Base-by-base conservation (phyloP, 2,329 filamentous ascomycete species). In the Fusarium sarcochroum region DNA sequence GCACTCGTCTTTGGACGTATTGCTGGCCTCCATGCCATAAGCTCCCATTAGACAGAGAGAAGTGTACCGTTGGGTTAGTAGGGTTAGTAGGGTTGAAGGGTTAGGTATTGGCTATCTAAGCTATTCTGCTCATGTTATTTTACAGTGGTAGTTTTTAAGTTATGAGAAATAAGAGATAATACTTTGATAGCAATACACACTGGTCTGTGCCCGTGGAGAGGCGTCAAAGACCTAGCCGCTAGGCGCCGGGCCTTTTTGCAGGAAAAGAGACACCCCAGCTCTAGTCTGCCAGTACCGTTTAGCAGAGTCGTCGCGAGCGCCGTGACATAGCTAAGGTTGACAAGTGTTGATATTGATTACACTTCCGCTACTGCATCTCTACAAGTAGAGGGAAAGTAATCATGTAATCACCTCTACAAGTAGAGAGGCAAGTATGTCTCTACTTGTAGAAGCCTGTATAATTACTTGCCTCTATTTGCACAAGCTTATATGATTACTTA, bases 91-190 rank as follows among this genome's bases (percentile, higher is more conserved):
- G 40, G 50, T 53, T 53, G 20, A 53, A 53, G 40, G 40, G 50
- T 53, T 53, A 53, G 50, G 40, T 53, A 45, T 53, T 53, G 47
- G 47, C 34, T 40, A 50, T 50, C 34, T 50, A 50, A 50, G 34
- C 34, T 50, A 50, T 40, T 50, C 47, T 50, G 47, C 47, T 50
- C 34, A 38, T 50, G 47, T 50, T 50, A 50, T 50, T 50, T 50
- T 50, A 50, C 40, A 53, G 37, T 53, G 40, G 50, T 44, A 53
- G 50, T 45, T 44, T 44, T 53, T 44, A 37, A 53, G 40, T 53
- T 53, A 53, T 53, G 30, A 53, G 50, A 53, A 53, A 53, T 53
- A 37, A 44, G 50, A 53, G 50, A 53, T 53, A 53, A 44, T 53
- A 53, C 50, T 53, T 45, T 53, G 17, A 53, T 27, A 53, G 50